Base-by-base conservation (phyloP, 352 stramenopile genomes). In the Globisporangium nagaii region DNA sequence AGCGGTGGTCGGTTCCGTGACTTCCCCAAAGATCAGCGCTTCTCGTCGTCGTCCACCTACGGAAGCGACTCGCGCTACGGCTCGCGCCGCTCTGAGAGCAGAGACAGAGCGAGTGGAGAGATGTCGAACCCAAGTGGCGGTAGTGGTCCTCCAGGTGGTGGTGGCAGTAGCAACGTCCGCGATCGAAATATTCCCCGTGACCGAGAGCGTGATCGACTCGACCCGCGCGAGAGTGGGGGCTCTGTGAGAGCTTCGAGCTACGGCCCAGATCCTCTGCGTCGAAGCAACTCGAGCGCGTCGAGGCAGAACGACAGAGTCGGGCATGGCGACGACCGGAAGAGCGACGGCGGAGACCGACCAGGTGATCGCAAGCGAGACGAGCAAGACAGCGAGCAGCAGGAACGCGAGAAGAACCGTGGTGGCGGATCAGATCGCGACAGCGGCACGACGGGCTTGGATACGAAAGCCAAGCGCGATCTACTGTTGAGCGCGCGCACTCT, bases 31-130 rank as follows among this genome's bases (percentile, higher is more conserved):
- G 66, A 79, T 37, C 61, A 68, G 19, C 49, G 39, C 1, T 53
- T 42, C 2, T 22, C 46, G 1, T 49, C 17, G 0, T 30, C 25
- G 10, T 50, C 28, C 8, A 15, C 24, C 7, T 53, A 60, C 27
- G 44, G 32, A 6, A 52, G 62, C 0, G 73, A 80, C 53, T 22
- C 11, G 30, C 53, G 34, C 52, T 76, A 56, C 53, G 42, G n/a
- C 53, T 37, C 35, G 20, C 53, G 57, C 15, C 58, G 73, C 11
- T 84, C 73, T 0, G 65, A 62, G 13, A 84, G 71, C 49, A 53
- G 71, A 67, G 73, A 84, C 34, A 62, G 73, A 65, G 45, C 50
- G 11, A 68, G 61, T 39, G 66, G 48, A 10, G 70, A 79, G 6
- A 31, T 39, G 46, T 32, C 31, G n/a, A 39, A 53, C 17, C 31